Evolutionary conservation across 805 yeast species (phyloP).

Genomic region (Wickerhamomyces rabaulensis): DNA sequence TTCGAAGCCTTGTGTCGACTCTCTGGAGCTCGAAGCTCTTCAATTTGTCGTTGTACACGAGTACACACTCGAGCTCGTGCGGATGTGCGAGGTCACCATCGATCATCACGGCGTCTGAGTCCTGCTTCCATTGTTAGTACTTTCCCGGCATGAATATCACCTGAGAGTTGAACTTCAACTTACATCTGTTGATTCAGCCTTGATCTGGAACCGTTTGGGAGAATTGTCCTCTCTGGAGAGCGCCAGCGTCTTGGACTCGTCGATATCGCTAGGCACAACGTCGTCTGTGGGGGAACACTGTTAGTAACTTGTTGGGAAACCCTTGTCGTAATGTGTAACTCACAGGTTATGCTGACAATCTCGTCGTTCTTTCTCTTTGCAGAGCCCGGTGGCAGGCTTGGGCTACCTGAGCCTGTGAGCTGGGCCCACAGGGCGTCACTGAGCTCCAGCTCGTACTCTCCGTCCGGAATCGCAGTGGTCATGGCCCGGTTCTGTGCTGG

Average conservation of each 20-base stretch:
- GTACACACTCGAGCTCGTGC: conserved; percentile 18
- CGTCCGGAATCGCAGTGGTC: conserved; percentile 15
- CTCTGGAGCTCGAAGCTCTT: conserved; percentile 14
- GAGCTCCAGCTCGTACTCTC: conserved; percentile 21
- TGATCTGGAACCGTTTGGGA: conserved; percentile 9
- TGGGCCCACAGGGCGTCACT: conserved; percentile 13
- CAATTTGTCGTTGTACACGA: conserved; percentile 16
- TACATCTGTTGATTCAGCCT: conserved; percentile 12
- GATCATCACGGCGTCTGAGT: conserved; percentile 8
- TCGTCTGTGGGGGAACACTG: conserved; percentile 3
- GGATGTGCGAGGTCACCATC: conserved; percentile 11
- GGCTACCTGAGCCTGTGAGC: conserved; percentile 3
- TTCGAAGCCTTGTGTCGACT: conserved; percentile 11
- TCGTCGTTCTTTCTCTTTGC: conserved; percentile 11
- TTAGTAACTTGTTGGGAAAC: not conserved
- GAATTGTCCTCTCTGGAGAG: conserved; percentile 5
- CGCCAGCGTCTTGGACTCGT: conserved; percentile 9
- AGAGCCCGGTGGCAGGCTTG: not conserved
- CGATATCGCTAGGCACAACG: conserved; percentile 12
- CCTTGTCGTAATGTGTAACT: conserved; percentile 2
- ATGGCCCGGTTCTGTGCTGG: not conserved
- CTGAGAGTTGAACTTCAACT: conserved; percentile 1
- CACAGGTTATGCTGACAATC: conserved; percentile 19
- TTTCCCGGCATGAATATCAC: not conserved
- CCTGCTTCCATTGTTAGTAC: not conserved